Evolutionary conservation across 1,139 yeast genomes (phyloP).

Genomic region (Maudiozyma humilis): DNA sequence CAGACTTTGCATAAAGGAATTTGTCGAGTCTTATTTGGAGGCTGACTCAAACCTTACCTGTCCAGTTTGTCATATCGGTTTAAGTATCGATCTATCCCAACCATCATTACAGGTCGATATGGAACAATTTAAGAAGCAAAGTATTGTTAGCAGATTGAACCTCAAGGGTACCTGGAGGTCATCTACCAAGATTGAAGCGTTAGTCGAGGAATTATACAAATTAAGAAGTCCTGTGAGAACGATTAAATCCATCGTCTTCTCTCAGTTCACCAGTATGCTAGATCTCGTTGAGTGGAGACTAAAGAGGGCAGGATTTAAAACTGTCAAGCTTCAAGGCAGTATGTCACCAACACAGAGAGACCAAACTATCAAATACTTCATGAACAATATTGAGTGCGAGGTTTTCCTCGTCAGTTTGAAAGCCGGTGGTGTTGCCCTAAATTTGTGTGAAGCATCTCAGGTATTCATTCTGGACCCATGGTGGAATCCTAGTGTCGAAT

Average conservation of each 20-base stretch:
- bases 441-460: constrained; percentile 92
- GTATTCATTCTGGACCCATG: constrained; percentile 94
- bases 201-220: constrained; percentile 85
- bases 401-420: constrained; percentile 88
- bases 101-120: constrained; percentile 74
- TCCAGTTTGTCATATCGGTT: constrained; percentile 91
- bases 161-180: constrained; percentile 85
- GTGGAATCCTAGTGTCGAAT: constrained; percentile 98
- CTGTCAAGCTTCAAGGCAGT: constrained; percentile 89
- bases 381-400: constrained; percentile 87
- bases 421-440: constrained; percentile 97
- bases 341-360: constrained; percentile 96
- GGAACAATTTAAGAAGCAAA: constrained; percentile 57
- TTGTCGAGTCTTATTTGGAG: constrained; percentile 70
- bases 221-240: constrained; percentile 81
- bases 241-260: constrained; percentile 88
- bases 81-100: constrained; percentile 82
- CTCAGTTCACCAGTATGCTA: constrained; percentile 93
- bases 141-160: constrained; percentile 82
- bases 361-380: constrained; percentile 78
- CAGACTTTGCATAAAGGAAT: constrained; percentile 83
- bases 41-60: constrained; percentile 57
- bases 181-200: constrained; percentile 91
- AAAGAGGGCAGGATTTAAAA: constrained; percentile 86
- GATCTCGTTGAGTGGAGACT: constrained; percentile 93